Evolutionary conservation across 73 alveolate genomes (phyloP).

Genomic region (Vitrella brassicaformis): DNA sequence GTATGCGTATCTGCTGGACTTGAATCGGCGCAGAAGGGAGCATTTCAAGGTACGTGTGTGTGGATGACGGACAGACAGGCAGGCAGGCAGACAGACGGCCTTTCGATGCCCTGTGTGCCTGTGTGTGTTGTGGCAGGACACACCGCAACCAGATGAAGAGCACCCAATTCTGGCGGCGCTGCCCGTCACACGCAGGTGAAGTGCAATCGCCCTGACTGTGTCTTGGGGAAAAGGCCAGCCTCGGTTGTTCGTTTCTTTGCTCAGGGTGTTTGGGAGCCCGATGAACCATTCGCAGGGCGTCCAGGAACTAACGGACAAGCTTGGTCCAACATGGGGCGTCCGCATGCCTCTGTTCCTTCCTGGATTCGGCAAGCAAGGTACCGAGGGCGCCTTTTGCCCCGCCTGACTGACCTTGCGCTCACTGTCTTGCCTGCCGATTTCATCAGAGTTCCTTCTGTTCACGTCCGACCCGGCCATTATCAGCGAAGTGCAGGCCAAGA

Average conservation of each 20-base stretch:
- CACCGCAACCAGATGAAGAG: conserved; percentile 12
- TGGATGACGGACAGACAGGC: no score
- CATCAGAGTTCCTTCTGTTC: neutral
- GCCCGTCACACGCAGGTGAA: no score
- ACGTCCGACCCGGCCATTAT: conserved; percentile 15
- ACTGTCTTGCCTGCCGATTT: conserved; percentile 9
- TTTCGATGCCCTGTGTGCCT: no score
- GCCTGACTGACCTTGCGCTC: no score
- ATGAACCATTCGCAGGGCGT: neutral
- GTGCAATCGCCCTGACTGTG: no score
- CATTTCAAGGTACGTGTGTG: no score
- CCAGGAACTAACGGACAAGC: neutral
- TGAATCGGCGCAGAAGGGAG: conserved; percentile 1
- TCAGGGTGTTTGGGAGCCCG: neutral
- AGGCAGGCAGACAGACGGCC: no score
- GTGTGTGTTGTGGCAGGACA: conserved; percentile 2
- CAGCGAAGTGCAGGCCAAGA: conserved; percentile 12
- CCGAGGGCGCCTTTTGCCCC: no score
- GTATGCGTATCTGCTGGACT: conserved; percentile 8
- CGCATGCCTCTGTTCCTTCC: conserved; percentile 15
- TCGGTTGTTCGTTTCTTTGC: conserved; percentile 1
- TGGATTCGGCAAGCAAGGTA: no score
- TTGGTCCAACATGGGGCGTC: conserved; percentile 9
- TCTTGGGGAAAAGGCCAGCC: no score
- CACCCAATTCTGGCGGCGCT: no score